Evolutionary conservation across 2,329 filamentous ascomycete genomes (phyloP).

Genomic region (Claviceps africana): DNA sequence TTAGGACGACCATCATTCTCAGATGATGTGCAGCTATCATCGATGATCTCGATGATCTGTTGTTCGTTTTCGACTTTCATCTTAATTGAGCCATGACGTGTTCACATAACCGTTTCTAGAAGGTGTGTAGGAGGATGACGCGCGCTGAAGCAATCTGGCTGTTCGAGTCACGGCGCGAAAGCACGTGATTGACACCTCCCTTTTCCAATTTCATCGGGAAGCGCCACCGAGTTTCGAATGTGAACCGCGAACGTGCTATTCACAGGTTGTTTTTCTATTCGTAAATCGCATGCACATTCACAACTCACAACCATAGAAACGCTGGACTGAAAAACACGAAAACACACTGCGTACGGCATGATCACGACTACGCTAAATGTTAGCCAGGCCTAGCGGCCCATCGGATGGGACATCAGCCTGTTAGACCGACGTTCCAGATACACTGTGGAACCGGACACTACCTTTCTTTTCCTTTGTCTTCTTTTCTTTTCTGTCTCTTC

Average conservation of each 20-base stretch:
- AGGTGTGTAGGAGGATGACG: not conserved
- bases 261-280: too few relatives aligned
- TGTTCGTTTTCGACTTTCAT: conserved; percentile 4
- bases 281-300: too few relatives aligned
- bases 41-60: conserved; percentile 14
- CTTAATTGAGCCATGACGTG: conserved; percentile 3
- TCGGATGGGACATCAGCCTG: not conserved
- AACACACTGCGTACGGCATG: not conserved
- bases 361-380: not conserved
- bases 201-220: not conserved
- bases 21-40: conserved; percentile 12
- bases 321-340: too few relatives aligned
- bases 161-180: not conserved
- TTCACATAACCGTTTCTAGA: not conserved
- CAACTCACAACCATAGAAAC: not conserved
- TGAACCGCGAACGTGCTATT: not conserved
- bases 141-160: not conserved
- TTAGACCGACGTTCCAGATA: not conserved
- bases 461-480: not conserved
- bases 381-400: not conserved
- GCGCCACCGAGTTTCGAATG: not conserved
- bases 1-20: conserved; percentile 8
- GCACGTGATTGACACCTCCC: conserved; percentile 1
- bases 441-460: not conserved
- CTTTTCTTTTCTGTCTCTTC: not conserved